Evolutionary conservation across 2,329 filamentous ascomycete species (phyloP).

Genomic region (Mollisiaceae sp.): DNA sequence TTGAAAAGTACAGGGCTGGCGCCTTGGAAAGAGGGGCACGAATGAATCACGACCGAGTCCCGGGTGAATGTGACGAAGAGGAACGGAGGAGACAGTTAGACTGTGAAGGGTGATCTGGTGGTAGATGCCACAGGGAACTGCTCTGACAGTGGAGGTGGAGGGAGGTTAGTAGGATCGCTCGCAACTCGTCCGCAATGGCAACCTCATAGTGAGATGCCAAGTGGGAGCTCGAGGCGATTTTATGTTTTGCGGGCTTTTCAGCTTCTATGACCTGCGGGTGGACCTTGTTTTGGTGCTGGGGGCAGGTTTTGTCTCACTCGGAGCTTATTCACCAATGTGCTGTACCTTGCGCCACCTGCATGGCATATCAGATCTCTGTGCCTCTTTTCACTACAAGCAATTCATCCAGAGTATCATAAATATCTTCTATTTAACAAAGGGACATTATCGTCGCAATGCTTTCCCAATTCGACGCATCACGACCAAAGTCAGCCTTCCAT

Average conservation of each 20-base stretch:
- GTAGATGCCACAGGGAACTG: not conserved
- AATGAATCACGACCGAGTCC: conserved; percentile 6
- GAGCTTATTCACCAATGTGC: not conserved
- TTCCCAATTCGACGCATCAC: not conserved
- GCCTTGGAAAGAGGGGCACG: conserved; percentile 15
- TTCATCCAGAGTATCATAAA: not conserved
- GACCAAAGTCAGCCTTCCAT: not conserved
- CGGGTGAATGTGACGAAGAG: conserved; percentile 6
- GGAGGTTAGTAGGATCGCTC: not conserved
- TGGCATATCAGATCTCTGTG: not conserved
- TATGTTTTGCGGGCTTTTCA: conserved; percentile 3
- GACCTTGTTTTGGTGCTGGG: conserved; percentile 3
- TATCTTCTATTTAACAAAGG: too few species aligned
- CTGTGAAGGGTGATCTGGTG: conserved; percentile 1
- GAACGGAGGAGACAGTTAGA: not conserved
- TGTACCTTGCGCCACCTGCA: not conserved
- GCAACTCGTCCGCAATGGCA: not conserved
- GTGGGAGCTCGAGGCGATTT: conserved; percentile 7
- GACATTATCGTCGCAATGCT: not conserved
- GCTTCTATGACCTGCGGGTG: not conserved
- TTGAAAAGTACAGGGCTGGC: conserved; percentile 11
- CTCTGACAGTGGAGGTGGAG: not conserved
- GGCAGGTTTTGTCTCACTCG: not conserved
- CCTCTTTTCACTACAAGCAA: not conserved
- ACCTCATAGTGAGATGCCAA: not conserved